Percentiles rank a stretch among this genome's conserved stretches.
phyloP scores from a whole-genome alignment of 2,329 filamentous ascomycete species.

The Periconia digitata region DNA sequence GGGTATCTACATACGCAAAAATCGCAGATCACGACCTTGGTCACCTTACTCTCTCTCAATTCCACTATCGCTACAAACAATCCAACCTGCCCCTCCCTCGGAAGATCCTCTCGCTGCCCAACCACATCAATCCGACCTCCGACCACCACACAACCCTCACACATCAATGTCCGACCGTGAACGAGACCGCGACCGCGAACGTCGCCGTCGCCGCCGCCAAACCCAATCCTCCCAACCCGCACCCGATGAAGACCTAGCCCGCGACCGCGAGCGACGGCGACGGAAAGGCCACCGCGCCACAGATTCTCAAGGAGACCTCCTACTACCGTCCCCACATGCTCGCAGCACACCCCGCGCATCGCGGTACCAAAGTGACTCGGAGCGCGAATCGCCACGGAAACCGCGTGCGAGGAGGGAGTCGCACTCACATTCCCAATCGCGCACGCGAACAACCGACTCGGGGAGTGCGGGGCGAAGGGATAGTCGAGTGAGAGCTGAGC shows the following conservation, averaged over 20 bases:
- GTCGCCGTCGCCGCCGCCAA: constrained; percentile 28
- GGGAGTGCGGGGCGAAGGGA: constrained; percentile 18
- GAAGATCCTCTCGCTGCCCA: background rate
- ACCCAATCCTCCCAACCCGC: background rate
- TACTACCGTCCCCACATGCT: constrained; percentile 23
- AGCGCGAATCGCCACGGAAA: constrained; percentile 30
- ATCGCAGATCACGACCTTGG: too few relatives aligned
- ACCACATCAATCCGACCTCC: background rate
- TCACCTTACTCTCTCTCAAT: too few relatives aligned
- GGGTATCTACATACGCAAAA: too few relatives aligned
- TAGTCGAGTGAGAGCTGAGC: too few relatives aligned
- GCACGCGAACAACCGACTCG: constrained; percentile 12
- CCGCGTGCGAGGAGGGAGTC: constrained; percentile 21
- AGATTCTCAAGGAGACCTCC: constrained; percentile 41
- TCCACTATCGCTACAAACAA: too few relatives aligned
- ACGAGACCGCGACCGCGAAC: constrained; percentile 26
- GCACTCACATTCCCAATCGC: constrained; percentile 25
- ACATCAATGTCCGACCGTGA: constrained; percentile 18
- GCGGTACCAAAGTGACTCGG: constrained; percentile 32
- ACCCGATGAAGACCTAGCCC: constrained; percentile 6
- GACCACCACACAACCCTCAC: background rate
- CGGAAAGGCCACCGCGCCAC: constrained; percentile 42
- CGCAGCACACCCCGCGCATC: constrained; percentile 10
- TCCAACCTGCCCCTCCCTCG: too few relatives aligned
- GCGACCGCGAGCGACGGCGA: constrained; percentile 29